These are phyloP conservation scores for Apiospora pterosperma DNA, from an alignment of 2,329 filamentous ascomycete species.

Conservation along the genomic window DNA sequence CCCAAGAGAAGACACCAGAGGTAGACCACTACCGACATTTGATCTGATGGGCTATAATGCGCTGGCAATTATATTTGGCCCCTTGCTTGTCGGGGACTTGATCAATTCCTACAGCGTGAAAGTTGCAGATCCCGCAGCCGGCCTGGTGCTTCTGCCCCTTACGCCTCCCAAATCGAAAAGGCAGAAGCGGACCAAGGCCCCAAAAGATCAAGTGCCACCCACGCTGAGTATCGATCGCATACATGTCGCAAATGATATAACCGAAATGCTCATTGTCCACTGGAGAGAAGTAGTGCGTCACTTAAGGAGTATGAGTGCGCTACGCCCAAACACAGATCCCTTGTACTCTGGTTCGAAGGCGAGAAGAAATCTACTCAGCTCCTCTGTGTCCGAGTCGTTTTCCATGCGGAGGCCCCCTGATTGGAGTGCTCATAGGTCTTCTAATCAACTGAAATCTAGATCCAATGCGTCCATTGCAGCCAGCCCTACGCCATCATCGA, in stretches of 20 bases:
- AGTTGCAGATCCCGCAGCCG: slow-evolving; percentile 36
- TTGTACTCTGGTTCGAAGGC: slow-evolving; percentile 7
- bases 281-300: slow-evolving; percentile 64
- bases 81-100: slow-evolving; percentile 57
- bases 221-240: slow-evolving; percentile 50
- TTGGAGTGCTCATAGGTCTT: slow-evolving; percentile 25
- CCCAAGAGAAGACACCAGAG: slow-evolving; percentile 47
- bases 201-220: slow-evolving; percentile 14
- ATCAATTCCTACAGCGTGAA: slow-evolving; percentile 49
- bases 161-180: slow-evolving; percentile 41
- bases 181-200: slow-evolving; percentile 26
- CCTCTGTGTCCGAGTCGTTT: slow-evolving; percentile 40
- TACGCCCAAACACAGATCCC: slow-evolving; percentile 19
- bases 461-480: slow-evolving; percentile 34
- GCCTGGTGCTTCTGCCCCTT: slow-evolving; percentile 39
- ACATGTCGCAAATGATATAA: slow-evolving; percentile 53
- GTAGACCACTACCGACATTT: slow-evolving; percentile 49
- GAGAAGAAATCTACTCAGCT: slow-evolving; percentile 24
- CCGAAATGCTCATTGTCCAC: slow-evolving; percentile 63
- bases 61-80: slow-evolving; percentile 63
- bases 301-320: slow-evolving; percentile 45
- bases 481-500: slow-evolving; percentile 27
- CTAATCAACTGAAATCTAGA: slow-evolving; percentile 15
- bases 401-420: slow-evolving; percentile 33
- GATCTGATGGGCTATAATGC: slow-evolving; percentile 64